These are phyloP conservation scores for Geotrichum siamense DNA, from an alignment of 1,139 yeast genomes.

Conservation along the genomic window DNA sequence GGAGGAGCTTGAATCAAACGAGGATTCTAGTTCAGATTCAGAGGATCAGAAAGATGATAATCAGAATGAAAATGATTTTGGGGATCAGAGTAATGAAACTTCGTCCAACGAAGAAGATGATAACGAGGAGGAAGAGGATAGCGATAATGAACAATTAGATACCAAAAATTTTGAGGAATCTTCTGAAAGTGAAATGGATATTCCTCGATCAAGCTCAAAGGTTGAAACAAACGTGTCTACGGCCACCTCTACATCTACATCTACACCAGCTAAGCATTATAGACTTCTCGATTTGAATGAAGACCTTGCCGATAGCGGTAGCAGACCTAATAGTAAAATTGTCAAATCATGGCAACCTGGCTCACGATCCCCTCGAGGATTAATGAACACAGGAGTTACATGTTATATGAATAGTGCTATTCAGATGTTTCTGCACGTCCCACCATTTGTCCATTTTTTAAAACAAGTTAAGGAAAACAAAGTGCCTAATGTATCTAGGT, in stretches of 20 bases:
- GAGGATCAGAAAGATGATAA: background rate
- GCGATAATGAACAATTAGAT: slow-evolving; percentile 16
- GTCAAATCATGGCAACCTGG: slow-evolving; percentile 50
- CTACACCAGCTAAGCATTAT: slow-evolving; percentile 9
- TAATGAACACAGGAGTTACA: slow-evolving; percentile 88
- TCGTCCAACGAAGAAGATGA: slow-evolving; percentile 1
- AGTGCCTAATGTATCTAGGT: slow-evolving; percentile 37
- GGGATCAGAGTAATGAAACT: background rate
- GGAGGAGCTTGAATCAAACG: slow-evolving; percentile 11
- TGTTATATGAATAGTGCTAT: slow-evolving; percentile 95
- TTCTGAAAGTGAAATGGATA: slow-evolving; percentile 3
- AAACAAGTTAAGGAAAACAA: slow-evolving; percentile 50
- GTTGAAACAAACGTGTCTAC: background rate
- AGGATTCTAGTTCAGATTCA: background rate
- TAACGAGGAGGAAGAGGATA: slow-evolving; percentile 18
- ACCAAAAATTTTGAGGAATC: background rate
- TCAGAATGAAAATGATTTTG: background rate
- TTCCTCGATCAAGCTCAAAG: no score
- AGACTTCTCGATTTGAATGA: slow-evolving; percentile 22
- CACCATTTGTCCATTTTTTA: slow-evolving; percentile 82
- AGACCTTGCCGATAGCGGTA: slow-evolving; percentile 28
- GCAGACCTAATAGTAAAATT: slow-evolving; percentile 39
- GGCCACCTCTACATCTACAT: background rate
- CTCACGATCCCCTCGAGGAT: slow-evolving; percentile 65
- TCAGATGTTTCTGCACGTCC: slow-evolving; percentile 82